These are phyloP conservation scores for Elongisporangium undulatum DNA, from an alignment of 352 stramenopile genomes.

Conservation along the genomic window DNA sequence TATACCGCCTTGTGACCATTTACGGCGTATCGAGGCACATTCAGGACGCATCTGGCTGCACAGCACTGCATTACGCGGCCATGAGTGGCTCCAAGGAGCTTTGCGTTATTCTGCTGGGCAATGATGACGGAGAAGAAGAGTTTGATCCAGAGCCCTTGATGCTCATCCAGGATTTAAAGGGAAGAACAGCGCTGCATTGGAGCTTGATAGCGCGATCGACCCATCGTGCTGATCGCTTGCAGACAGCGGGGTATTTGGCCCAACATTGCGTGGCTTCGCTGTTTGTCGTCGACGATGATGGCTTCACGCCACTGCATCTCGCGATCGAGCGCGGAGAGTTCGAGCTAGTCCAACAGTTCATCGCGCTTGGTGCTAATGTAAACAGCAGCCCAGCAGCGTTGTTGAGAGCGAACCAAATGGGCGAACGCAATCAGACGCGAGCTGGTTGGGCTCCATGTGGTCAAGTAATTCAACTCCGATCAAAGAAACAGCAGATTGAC, in stretches of 20 bases:
- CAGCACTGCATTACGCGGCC: slow-evolving; percentile 48
- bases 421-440: slow-evolving; percentile 10
- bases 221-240: slow-evolving; percentile 2
- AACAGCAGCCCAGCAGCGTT: slow-evolving; percentile 4
- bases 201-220: slow-evolving; percentile 16
- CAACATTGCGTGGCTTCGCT: slow-evolving; percentile 21
- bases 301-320: slow-evolving; percentile 37
- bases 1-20: slow-evolving; percentile 26
- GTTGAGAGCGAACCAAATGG: not conserved
- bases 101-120: slow-evolving; percentile 32
- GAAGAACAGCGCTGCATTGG: slow-evolving; percentile 53
- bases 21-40: slow-evolving; percentile 1
- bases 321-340: slow-evolving; percentile 30
- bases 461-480: slow-evolving; percentile 18
- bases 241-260: slow-evolving; percentile 14
- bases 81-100: slow-evolving; percentile 30
- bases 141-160: slow-evolving; percentile 18
- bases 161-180: slow-evolving; percentile 27
- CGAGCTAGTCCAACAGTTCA: slow-evolving; percentile 31
- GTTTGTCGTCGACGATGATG: slow-evolving; percentile 34
- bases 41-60: slow-evolving; percentile 34
- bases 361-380: slow-evolving; percentile 36
- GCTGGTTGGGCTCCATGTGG: slow-evolving; percentile 44
- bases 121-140: slow-evolving; percentile 1
- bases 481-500: not conserved